Evolutionary conservation across 2,329 filamentous ascomycete genomes (phyloP).

Genomic region (Diaporthe australafricana): DNA sequence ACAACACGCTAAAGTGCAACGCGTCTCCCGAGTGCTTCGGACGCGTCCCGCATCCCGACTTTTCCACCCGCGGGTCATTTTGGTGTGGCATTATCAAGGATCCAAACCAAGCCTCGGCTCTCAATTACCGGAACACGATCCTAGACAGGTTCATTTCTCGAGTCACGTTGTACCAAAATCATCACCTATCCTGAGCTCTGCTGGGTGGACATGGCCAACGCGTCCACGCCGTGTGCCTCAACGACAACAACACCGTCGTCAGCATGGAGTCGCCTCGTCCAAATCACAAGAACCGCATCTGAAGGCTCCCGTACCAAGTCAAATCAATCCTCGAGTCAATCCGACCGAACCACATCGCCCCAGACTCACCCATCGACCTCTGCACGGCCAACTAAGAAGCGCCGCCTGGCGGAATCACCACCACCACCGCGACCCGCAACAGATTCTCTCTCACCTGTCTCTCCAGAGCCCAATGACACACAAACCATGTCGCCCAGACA

Average conservation of each 20-base stretch:
- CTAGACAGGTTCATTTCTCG: neutral
- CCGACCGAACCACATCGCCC: neutral
- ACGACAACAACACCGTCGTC: slow-evolving; percentile 4
- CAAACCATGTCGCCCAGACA: neutral
- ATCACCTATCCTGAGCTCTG: too few relatives aligned
- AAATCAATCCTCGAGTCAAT: neutral
- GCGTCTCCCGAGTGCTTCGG: slow-evolving; percentile 30
- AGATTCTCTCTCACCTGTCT: neutral
- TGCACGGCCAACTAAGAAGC: slow-evolving; percentile 9
- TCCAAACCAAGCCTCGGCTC: neutral
- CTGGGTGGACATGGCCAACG: neutral
- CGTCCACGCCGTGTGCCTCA: neutral
- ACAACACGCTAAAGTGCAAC: slow-evolving; percentile 30
- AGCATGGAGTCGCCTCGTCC: slow-evolving; percentile 36
- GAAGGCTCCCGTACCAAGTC: slow-evolving; percentile 31
- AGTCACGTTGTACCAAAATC: neutral
- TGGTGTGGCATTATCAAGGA: neutral
- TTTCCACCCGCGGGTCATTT: neutral
- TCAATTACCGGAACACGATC: neutral
- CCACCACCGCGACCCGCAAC: neutral
- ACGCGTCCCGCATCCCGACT: slow-evolving; percentile 12
- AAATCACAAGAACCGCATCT: slow-evolving; percentile 31
- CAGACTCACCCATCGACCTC: neutral
- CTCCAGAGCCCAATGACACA: neutral
- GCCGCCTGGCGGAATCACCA: slow-evolving; percentile 10